Percentiles rank a stretch among this genome's conserved stretches.
Evolutionary conservation across 805 yeast genomes (phyloP).

Genomic region (Hemisphaericaspora nanyangensis): DNA sequence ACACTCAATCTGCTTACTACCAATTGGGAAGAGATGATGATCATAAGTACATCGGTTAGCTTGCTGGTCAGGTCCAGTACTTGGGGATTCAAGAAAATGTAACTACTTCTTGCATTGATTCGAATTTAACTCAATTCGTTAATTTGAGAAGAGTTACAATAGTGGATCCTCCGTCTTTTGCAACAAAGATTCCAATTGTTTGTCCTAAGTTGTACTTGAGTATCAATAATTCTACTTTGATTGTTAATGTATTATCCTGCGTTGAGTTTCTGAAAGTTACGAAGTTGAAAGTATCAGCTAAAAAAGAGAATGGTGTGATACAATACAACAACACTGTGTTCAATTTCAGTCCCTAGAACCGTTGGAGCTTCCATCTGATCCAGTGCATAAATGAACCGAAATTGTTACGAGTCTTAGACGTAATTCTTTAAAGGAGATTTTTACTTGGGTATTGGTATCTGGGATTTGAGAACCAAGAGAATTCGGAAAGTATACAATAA

Average conservation of each 20-base stretch:
- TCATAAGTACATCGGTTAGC: background rate
- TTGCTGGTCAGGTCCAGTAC: background rate
- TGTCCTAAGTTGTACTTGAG: no score
- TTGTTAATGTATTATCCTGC: background rate
- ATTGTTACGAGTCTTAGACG: background rate
- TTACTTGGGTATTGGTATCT: background rate
- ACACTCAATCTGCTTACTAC: background rate
- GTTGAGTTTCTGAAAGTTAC: no score
- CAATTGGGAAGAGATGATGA: background rate
- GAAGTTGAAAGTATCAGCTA: background rate
- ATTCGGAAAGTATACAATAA: background rate
- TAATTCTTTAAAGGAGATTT: background rate
- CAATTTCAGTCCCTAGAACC: background rate
- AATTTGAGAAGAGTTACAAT: background rate
- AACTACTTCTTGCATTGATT: background rate
- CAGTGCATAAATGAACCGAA: background rate
- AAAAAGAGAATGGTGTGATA: background rate
- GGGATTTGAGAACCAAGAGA: no score
- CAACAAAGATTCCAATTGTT: background rate
- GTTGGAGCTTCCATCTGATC: background rate
- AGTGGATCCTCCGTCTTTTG: background rate
- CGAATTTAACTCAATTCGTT: background rate
- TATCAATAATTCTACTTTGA: background rate
- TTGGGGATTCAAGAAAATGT: background rate
- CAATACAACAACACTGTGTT: background rate